Percentiles rank a stretch among this genome's conserved stretches.
phyloP scores from a whole-genome alignment of 2,329 filamentous ascomycete genomes.

The Fusarium caatingaense region DNA sequence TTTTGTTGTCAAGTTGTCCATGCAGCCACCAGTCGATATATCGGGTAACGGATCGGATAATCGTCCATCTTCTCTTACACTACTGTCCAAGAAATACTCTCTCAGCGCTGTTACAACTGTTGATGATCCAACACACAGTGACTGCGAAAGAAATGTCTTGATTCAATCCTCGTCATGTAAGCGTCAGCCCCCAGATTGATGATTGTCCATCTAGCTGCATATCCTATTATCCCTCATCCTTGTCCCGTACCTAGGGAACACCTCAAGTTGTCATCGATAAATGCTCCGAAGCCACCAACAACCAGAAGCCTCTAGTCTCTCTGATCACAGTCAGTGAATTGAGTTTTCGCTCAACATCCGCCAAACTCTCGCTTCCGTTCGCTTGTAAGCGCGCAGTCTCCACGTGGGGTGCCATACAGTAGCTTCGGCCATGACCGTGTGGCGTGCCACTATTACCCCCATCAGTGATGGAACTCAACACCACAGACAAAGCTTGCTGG shows the following conservation, averaged over 20 bases:
- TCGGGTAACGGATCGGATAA: slow-evolving; percentile 37
- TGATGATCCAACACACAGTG: not conserved
- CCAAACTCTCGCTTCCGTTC: slow-evolving; percentile 27
- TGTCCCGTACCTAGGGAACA: slow-evolving; percentile 1
- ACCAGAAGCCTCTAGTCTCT: not conserved
- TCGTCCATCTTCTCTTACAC: slow-evolving; percentile 9
- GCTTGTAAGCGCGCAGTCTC: slow-evolving; percentile 41
- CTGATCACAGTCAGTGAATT: slow-evolving; percentile 6
- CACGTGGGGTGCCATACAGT: slow-evolving; percentile 40
- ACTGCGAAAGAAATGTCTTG: slow-evolving; percentile 1
- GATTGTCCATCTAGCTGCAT: slow-evolving; percentile 2
- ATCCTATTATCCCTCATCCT: not conserved
- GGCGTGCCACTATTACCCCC: not conserved
- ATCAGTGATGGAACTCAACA: not conserved
- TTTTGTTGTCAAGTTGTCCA: slow-evolving; percentile 10
- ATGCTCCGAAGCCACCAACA: slow-evolving; percentile 12
- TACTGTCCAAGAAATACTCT: not conserved
- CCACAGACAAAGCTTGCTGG: slow-evolving; percentile 10
- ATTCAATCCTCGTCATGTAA: slow-evolving; percentile 32
- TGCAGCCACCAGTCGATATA: slow-evolving; percentile 21
- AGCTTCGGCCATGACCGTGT: slow-evolving; percentile 42
- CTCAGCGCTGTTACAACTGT: slow-evolving; percentile 6
- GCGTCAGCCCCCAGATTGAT: slow-evolving; percentile 36
- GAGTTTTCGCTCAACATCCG: slow-evolving; percentile 32
- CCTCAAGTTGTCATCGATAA: slow-evolving; percentile 31